These are phyloP conservation scores for Fraxinus dipetala DNA, from an alignment of 305 asterid species.

Conservation along the genomic window DNA sequence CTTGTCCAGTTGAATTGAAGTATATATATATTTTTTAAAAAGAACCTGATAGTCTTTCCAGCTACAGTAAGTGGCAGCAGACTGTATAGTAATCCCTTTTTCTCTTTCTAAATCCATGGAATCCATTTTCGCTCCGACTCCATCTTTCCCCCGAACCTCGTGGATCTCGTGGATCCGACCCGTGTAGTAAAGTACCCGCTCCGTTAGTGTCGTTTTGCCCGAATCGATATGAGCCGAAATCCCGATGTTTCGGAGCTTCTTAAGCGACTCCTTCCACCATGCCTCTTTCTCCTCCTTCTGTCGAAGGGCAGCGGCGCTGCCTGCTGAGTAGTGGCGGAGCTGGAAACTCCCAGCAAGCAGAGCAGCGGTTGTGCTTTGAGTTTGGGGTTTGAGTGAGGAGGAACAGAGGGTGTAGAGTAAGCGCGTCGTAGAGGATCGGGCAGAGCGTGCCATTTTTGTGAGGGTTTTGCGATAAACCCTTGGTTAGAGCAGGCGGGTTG, in stretches of 20 bases:
- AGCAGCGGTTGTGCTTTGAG: slow-evolving; percentile 41
- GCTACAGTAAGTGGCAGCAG: slow-evolving; percentile 93
- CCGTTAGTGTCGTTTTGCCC: slow-evolving; percentile 93
- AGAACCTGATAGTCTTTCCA: slow-evolving; percentile 87
- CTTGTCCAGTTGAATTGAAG: neutral
- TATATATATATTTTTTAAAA: neutral
- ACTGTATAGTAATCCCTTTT: slow-evolving; percentile 93
- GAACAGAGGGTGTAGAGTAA: slow-evolving; percentile 54
- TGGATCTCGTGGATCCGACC: slow-evolving; percentile 97
- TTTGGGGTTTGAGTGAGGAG: slow-evolving; percentile 31
- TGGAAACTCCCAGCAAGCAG: slow-evolving; percentile 56
- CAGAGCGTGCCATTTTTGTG: slow-evolving; percentile 55
- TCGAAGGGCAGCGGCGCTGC: slow-evolving; percentile 67
- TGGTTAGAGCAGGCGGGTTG: neutral
- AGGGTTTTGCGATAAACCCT: slow-evolving; percentile 69
- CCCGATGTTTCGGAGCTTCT: slow-evolving; percentile 81
- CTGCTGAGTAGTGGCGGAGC: slow-evolving; percentile 59
- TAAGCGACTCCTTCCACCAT: slow-evolving; percentile 80
- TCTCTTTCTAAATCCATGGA: slow-evolving; percentile 99
- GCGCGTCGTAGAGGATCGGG: slow-evolving; percentile 66
- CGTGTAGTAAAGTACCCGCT: slow-evolving; percentile 81
- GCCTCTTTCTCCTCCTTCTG: slow-evolving; percentile 68
- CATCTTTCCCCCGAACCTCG: slow-evolving; percentile 95
- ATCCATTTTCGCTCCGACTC: slow-evolving; percentile 98
- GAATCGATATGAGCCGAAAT: slow-evolving; percentile 97